phyloP scores from a whole-genome alignment of 2,329 filamentous ascomycete species.

The Zasmidium cellare region DNA sequence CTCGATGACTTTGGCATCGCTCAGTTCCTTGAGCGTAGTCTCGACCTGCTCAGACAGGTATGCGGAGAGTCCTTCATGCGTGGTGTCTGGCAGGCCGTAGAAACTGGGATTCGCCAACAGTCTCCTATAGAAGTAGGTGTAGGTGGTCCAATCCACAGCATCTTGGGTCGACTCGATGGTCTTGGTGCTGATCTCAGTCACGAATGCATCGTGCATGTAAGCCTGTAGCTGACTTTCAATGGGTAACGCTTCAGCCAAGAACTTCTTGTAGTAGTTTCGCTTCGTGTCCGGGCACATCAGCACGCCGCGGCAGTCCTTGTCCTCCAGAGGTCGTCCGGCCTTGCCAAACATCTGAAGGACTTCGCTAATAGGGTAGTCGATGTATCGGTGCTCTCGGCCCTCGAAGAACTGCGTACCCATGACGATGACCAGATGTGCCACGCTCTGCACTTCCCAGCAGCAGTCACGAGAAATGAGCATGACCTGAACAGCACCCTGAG shows the following conservation, averaged over 20 bases:
- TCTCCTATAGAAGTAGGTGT: constrained; percentile 96
- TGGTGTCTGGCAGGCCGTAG: constrained; percentile 85
- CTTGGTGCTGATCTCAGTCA: constrained; percentile 94
- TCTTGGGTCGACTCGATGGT: constrained; percentile 95
- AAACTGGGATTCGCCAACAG: constrained; percentile 94
- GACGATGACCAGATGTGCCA: constrained; percentile 86
- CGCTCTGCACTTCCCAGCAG: constrained; percentile 90
- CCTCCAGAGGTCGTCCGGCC: constrained; percentile 74
- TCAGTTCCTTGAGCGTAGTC: constrained; percentile 83
- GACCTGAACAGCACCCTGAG: constrained; percentile 84
- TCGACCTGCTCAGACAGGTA: constrained; percentile 95
- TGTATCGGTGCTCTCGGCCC: constrained; percentile 91
- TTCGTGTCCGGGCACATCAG: constrained; percentile 94
- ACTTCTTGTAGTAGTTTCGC: constrained; percentile 98
- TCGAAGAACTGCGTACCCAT: constrained; percentile 99
- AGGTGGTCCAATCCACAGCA: constrained; percentile 97
- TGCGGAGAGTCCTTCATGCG: constrained; percentile 88
- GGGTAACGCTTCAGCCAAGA: constrained; percentile 90
- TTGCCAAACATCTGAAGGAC: constrained; percentile 98
- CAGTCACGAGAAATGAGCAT: constrained; percentile 81
- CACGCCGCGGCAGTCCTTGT: constrained; percentile 84
- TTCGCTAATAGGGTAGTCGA: constrained; percentile 93
- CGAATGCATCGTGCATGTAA: constrained; percentile 92
- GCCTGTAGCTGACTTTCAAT: constrained; percentile 92
- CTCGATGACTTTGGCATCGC: constrained; percentile 93